Evolutionary conservation across 1,284 basidiomycete genomes (phyloP), one percentile per base, ranked within the genome.

Genomic region (Ustilago shanxiensis): DNA sequence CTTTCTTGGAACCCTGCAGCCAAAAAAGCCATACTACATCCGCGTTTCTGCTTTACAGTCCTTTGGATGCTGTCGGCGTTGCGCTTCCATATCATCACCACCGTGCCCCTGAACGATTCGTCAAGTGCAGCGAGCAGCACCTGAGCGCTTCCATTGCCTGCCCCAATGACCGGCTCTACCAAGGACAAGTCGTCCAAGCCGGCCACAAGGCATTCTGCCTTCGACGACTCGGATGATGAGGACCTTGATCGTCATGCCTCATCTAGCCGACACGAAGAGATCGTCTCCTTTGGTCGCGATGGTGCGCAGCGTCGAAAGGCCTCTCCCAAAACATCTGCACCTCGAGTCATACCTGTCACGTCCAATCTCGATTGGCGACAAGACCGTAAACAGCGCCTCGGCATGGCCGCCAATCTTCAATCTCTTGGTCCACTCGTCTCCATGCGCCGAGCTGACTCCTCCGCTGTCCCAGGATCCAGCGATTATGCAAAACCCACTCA

Each of bases 281-380:
- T 71, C 11, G 45, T 66, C 20, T 71, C 64, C 11, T 75, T 67
- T 33, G 58, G 55, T 26, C 60, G 67, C 16, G 44, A 71, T 55
- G 67, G 67, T 7, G 72, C 72, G 10, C 53, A 60, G 24, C 49
- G 59, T 14, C 61, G 64, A 20, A 33, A 20, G 41, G 18, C 37
- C 11, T 51, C 64, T 2, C 72, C 67, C 0, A 24, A 22, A 9
- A 53, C 64, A 11, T 16, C 56, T 20, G 35, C 58, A 2, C 60
- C 66, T 0, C 75, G 72, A 3, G 59, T 79, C n/a, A 81, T 81
- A 13, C 79, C 79, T 13, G 59, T 81, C 22, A 20, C 60, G 14
- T 60, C 77, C 39, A 69, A 75, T 28, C 53, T 65, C 16, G 78
- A 84, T 57, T 84, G 83, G 83, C 66, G 79, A 14, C 72, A 83